phyloP scores from a whole-genome alignment of 805 yeast genomes.

The Kodamaea restingae region DNA sequence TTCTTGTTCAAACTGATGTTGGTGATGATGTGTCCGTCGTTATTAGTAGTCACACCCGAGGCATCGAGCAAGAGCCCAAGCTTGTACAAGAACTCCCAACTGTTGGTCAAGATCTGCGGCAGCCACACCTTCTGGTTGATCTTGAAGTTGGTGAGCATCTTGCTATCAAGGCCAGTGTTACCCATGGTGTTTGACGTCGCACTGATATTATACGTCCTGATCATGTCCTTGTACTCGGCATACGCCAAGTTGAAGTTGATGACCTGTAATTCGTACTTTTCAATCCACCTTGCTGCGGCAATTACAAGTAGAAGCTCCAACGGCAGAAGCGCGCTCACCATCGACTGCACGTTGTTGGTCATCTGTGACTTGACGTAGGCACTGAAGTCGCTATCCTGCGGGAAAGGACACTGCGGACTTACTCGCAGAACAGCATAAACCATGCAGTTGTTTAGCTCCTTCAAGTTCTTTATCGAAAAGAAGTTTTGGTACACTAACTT shows the following conservation, averaged over 20 bases:
- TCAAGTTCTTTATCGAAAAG: constrained; percentile 56
- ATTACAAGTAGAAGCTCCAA: constrained; percentile 68
- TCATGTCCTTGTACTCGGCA: constrained; percentile 65
- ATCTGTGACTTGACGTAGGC: constrained; percentile 20
- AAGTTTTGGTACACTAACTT: constrained; percentile 35
- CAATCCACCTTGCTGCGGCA: constrained; percentile 68
- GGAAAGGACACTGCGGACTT: constrained; percentile 17
- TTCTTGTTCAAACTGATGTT: constrained; percentile 26
- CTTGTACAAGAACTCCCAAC: constrained; percentile 72
- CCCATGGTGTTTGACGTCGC: constrained; percentile 27
- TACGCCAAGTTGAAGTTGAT: constrained; percentile 74
- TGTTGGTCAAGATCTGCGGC: constrained; percentile 53
- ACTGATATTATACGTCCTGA: constrained; percentile 41
- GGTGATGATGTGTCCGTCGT: constrained; percentile 33
- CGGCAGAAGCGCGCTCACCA: constrained; percentile 48
- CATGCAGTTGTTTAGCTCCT: constrained; percentile 42
- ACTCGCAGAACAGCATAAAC: constrained; percentile 39
- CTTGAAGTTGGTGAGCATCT: constrained; percentile 29
- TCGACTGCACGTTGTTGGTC: constrained; percentile 23
- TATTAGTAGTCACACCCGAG: constrained; percentile 39
- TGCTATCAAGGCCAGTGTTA: constrained; percentile 34
- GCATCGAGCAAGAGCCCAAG: constrained; percentile 50
- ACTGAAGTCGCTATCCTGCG: constrained; percentile 25
- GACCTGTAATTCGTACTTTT: constrained; percentile 52
- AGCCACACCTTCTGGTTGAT: constrained; percentile 53